A percentile compares a stretch with the other conserved stretches of the same genome.
Conservation (phyloP, 2,329 filamentous ascomycete species). For the Pseudopithomyces maydicus region DNA sequence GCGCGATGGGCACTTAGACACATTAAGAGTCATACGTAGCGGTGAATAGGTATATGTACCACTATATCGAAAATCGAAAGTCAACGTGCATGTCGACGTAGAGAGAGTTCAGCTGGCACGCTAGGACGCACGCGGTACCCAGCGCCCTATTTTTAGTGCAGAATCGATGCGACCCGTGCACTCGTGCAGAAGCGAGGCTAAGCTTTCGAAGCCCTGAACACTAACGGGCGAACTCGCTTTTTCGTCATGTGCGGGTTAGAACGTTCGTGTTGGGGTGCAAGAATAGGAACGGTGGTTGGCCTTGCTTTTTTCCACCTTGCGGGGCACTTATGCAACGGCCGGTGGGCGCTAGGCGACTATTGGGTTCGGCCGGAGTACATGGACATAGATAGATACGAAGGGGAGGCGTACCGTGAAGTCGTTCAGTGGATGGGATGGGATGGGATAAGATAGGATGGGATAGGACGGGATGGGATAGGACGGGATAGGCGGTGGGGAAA, state of each 20-base stretch:
- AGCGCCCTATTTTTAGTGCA: background rate
- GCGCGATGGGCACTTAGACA: background rate
- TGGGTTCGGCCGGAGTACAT: background rate
- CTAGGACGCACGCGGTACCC: too few relatives aligned
- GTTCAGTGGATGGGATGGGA: background rate
- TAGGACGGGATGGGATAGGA: background rate
- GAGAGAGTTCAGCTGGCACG: background rate
- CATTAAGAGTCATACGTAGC: background rate
- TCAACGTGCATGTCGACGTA: too few relatives aligned
- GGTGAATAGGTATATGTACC: too few relatives aligned
- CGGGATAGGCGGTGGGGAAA: background rate
- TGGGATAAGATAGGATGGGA: background rate
- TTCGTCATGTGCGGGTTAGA: background rate
- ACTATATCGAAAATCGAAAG: too few relatives aligned
- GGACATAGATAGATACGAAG: background rate
- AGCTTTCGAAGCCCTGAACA: constrained; percentile 6
- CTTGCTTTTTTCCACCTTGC: background rate
- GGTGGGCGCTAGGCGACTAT: background rate
- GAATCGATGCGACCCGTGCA: background rate
- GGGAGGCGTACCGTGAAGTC: background rate
- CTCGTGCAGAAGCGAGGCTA: background rate
- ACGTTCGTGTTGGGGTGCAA: background rate
- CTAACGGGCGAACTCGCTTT: background rate
- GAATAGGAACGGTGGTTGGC: background rate
- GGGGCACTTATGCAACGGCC: background rate